phyloP scores from a whole-genome alignment of 805 yeast species.

The Kurtzmaniella fragi region DNA sequence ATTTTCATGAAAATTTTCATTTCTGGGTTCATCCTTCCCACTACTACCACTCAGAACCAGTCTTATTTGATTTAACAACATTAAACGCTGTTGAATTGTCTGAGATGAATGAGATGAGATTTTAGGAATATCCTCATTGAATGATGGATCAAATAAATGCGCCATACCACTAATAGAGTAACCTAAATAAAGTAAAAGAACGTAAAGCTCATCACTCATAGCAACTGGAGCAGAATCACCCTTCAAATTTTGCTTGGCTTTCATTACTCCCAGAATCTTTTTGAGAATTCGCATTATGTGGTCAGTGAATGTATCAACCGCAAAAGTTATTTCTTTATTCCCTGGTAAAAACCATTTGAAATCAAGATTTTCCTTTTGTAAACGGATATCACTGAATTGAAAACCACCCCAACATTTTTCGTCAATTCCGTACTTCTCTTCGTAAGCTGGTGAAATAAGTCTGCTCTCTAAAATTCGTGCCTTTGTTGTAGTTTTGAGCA shows the following conservation, averaged over 20 bases:
- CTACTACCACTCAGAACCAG: slow-evolving; percentile 10
- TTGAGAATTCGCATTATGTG: slow-evolving; percentile 42
- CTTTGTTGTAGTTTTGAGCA: slow-evolving; percentile 58
- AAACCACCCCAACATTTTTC: slow-evolving; percentile 72
- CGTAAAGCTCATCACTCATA: slow-evolving; percentile 49
- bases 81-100: slow-evolving; percentile 30
- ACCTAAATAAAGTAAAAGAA: slow-evolving; percentile 52
- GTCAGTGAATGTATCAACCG: slow-evolving; percentile 51
- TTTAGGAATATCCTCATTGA: slow-evolving; percentile 42
- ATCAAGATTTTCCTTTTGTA: slow-evolving; percentile 41
- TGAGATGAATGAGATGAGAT: slow-evolving; percentile 24
- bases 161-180: slow-evolving; percentile 67
- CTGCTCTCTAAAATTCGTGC: slow-evolving; percentile 55
- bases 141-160: slow-evolving; percentile 68
- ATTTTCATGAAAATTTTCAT: slow-evolving; percentile 27
- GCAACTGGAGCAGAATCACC: slow-evolving; percentile 19
- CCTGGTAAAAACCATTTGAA: slow-evolving; percentile 78
- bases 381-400: slow-evolving; percentile 52
- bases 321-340: slow-evolving; percentile 49
- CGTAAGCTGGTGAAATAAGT: slow-evolving; percentile 44
- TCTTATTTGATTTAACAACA: slow-evolving; percentile 27
- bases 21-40: slow-evolving; percentile 17
- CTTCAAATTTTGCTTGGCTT: slow-evolving; percentile 9
- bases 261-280: slow-evolving; percentile 34
- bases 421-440: slow-evolving; percentile 29